These are phyloP conservation scores for Bryoerythrophyllum caledonicum DNA, from an alignment of 225 moss, liverwort and hornwort genomes.

Conservation along the genomic window DNA sequence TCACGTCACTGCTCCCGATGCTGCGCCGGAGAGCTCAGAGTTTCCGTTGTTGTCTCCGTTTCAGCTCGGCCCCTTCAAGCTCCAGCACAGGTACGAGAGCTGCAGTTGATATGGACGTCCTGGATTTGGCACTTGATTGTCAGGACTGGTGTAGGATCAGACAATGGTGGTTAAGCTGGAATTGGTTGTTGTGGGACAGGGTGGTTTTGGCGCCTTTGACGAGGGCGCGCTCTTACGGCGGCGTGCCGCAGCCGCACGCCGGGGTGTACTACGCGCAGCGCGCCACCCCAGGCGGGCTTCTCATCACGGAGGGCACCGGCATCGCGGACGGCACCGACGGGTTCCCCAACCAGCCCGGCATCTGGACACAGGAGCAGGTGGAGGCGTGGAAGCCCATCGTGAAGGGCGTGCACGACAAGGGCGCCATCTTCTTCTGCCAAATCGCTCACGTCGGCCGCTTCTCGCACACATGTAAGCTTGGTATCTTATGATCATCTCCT, in stretches of 20 bases:
- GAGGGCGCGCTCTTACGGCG: conserved; percentile 33
- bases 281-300: conserved; percentile 44
- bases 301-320: conserved; percentile 42
- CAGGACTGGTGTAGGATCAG: neutral
- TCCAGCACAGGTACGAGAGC: conserved; percentile 23
- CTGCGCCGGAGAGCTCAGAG: neutral
- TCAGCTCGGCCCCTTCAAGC: conserved; percentile 31
- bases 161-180: neutral
- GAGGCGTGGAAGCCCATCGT: conserved; percentile 37
- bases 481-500: neutral
- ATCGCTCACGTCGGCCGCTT: conserved; percentile 7
- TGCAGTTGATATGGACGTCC: neutral
- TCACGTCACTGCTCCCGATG: neutral
- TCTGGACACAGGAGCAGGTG: conserved; percentile 35
- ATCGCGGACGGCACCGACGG: conserved; percentile 29
- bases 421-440: conserved; percentile 25
- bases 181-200: conserved; percentile 10
- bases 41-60: conserved; percentile 20
- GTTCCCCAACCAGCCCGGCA: conserved; percentile 19
- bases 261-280: conserved; percentile 52
- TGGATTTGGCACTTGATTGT: neutral
- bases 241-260: conserved; percentile 30
- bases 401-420: conserved; percentile 36
- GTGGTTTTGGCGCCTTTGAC: conserved; percentile 51
- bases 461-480: conserved; percentile 20